Conservation (phyloP, 176 grass and related monocot genomes). For the Cenchrus purpureus region DNA sequence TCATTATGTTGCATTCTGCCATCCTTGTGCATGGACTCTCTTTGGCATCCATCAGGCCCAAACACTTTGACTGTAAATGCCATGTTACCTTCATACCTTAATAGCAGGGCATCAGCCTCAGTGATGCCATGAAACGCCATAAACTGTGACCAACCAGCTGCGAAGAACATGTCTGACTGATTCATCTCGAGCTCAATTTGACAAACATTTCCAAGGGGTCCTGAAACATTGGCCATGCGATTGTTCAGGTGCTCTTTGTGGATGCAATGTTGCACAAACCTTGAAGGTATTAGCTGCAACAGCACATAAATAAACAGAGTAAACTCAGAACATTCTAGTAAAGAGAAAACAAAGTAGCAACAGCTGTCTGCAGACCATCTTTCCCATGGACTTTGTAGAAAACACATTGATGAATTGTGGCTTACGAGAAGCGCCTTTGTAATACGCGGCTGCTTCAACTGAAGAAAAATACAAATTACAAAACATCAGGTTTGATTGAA, state of each 20-base stretch:
- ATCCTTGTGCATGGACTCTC: neutral
- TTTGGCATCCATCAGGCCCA: conserved; percentile 10
- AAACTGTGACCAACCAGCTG: too few species aligned
- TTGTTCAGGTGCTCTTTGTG: neutral
- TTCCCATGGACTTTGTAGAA: neutral
- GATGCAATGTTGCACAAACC: neutral
- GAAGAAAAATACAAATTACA: neutral
- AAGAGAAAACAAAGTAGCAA: neutral
- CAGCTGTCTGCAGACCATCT: neutral
- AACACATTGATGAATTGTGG: neutral
- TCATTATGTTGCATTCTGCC: neutral
- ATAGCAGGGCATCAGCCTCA: neutral
- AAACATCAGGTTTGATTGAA: neutral
- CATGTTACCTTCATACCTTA: conserved; percentile 25
- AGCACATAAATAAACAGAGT: neutral
- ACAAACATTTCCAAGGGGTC: neutral
- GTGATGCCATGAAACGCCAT: neutral
- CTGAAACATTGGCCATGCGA: neutral
- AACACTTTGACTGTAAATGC: conserved; percentile 13
- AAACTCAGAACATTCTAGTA: neutral
- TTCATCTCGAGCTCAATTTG: neutral
- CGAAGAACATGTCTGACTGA: neutral
- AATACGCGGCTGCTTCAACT: neutral
- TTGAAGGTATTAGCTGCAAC: neutral
- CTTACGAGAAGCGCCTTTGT: neutral